Evolutionary conservation across 805 yeast species (phyloP), one percentile per base, ranked within the genome.

Genomic region (Metschnikowia cerradonensis): DNA sequence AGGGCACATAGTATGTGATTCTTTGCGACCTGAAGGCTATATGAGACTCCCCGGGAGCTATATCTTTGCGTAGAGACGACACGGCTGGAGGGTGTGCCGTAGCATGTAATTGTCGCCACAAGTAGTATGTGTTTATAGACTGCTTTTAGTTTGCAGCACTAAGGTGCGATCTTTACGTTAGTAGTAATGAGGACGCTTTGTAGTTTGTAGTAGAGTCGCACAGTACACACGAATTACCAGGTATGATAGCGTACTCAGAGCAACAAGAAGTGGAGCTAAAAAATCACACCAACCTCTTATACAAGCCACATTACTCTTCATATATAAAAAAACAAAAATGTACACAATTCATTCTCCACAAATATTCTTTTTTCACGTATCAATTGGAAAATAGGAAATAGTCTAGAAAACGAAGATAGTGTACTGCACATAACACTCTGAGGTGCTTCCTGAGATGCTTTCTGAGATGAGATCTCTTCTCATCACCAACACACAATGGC

Each of bases 401-500:
- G 30, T 8, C 30, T 8, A 8, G 30, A 26, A 26, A 26, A 26
- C 11, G 13, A 26, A 8, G 3, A 7, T 7, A 11, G 4, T 6
- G 2, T 37, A 32, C 45, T 42, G 45, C 45, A 42, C 22, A 34
- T n/a, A 22, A 22, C 8, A 4, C 14, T 6, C 45, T 3, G 38
- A 31, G 30, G 11, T 42, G 20, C 30, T 32, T 33, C 19, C 31
- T 14, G 45, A 31, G 30, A 11, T 42, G 37, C 30, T 32, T 42
- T 14, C 22, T 14, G 45, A 42, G 45, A 42, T 41, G 45, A 42
- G 38, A n/a, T 42, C 15, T 26, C 43, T 40, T 40, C 33, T 34
- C 38, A 32, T 20, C 38, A n/a, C 19, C 15, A 19, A 32, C n/a
- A 8, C 22, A 14, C 49, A 23, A 85, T 85, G 91, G 79, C 88